These are phyloP conservation scores for Salvia miltiorrhiza DNA, from an alignment of 257 asterid species.

Conservation along the genomic window DNA sequence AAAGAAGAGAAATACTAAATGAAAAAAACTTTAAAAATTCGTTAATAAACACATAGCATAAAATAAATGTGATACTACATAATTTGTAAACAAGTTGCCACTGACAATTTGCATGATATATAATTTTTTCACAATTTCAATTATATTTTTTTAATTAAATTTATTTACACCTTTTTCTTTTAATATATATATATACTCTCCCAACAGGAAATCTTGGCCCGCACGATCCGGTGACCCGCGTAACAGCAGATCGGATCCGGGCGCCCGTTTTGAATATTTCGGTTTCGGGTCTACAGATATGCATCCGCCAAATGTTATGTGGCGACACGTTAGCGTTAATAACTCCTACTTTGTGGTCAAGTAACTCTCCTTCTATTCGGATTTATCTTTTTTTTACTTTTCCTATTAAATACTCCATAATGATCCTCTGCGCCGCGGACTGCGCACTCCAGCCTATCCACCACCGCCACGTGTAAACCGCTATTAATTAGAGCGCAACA, in stretches of 20 bases:
- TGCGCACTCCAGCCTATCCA: not conserved
- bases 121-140: too few species aligned
- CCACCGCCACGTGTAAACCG: constrained; percentile 18
- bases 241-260: not conserved
- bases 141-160: too few species aligned
- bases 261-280: not conserved
- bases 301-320: constrained; percentile 25
- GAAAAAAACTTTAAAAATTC: too few species aligned
- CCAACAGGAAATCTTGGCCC: constrained; percentile 2
- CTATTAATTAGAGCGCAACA: not conserved
- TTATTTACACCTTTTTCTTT: too few species aligned
- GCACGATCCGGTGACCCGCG: constrained; percentile 14
- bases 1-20: too few species aligned
- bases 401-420: not conserved
- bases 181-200: too few species aligned
- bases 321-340: constrained; percentile 44
- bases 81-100: too few species aligned
- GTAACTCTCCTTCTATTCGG: not conserved
- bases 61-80: too few species aligned
- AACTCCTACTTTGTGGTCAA: not conserved
- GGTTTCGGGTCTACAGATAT: constrained; percentile 17
- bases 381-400: not conserved
- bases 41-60: too few species aligned
- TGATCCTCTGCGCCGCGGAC: constrained; percentile 20
- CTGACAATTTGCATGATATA: too few species aligned